phyloP scores from a whole-genome alignment of 257 asterid genomes.

The Solanum peruvianum region DNA sequence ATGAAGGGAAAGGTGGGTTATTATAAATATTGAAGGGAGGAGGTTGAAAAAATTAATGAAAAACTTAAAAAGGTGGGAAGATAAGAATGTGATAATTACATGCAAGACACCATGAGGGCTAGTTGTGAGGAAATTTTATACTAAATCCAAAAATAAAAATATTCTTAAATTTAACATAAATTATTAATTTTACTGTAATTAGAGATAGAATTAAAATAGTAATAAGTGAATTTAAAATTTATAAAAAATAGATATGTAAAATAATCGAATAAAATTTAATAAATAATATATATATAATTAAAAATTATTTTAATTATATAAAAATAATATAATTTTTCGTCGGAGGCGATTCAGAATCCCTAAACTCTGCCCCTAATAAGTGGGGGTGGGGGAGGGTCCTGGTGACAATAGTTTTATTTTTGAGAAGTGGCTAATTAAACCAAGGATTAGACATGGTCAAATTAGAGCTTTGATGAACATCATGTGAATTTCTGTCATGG shows the following conservation, averaged over 20 bases:
- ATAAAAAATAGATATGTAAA: too few relatives aligned
- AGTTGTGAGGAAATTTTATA: not conserved
- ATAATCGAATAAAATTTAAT: accelerated
- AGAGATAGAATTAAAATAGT: too few relatives aligned
- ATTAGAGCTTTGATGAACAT: not conserved
- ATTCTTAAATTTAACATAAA: too few relatives aligned
- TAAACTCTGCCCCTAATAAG: too few relatives aligned
- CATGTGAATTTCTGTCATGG: not conserved
- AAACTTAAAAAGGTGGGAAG: not conserved
- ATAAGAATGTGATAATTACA: conserved; percentile 1
- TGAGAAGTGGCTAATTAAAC: not conserved
- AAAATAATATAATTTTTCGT: too few relatives aligned
- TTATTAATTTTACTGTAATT: too few relatives aligned
- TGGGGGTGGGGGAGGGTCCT: not conserved
- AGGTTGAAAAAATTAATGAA: not conserved
- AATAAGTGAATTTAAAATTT: too few relatives aligned
- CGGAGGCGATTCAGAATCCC: too few relatives aligned
- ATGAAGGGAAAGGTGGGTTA: not conserved
- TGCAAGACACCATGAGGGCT: not conserved
- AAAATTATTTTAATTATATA: too few relatives aligned
- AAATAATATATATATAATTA: too few relatives aligned
- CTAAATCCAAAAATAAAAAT: too few relatives aligned
- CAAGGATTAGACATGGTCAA: not conserved
- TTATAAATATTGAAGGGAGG: not conserved
- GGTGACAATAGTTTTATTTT: not conserved